A percentile compares a stretch with the other conserved stretches of the same genome.
Evolutionary conservation across 371 early-diverging fungal species (phyloP).

Genomic region (Cokeromyces recurvatus): DNA sequence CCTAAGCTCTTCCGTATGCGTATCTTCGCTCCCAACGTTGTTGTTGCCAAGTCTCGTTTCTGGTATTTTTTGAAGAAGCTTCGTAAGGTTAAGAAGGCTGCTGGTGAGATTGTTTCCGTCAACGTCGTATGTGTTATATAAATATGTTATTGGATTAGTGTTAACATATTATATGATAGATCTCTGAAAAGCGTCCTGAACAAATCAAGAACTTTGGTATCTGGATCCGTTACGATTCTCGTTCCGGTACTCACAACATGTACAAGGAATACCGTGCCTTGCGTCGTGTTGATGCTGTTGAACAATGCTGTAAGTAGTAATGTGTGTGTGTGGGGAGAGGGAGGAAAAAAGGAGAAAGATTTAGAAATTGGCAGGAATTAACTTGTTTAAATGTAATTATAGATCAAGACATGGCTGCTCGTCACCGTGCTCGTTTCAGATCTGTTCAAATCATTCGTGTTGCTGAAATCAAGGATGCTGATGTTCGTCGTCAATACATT

Average conservation of each 20-base stretch:
- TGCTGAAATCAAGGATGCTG: constrained; percentile 82
- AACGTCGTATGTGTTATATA: constrained; percentile 71
- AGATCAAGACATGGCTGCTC: constrained; percentile 99
- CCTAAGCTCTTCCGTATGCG: constrained; percentile 99
- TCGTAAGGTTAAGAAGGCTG: constrained; percentile 98
- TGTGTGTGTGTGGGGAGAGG: too few species aligned
- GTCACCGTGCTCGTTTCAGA: constrained; percentile 97
- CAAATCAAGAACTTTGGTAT: constrained; percentile 99
- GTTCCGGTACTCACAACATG: constrained; percentile 99
- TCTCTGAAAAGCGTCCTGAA: constrained; percentile 92
- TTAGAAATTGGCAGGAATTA: too few species aligned
- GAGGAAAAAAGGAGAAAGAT: too few species aligned
- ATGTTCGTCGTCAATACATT: constrained; percentile 97
- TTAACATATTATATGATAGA: constrained; percentile 37
- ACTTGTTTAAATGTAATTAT: neutral
- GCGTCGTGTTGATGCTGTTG: constrained; percentile 92
- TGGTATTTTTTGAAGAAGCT: constrained; percentile 99
- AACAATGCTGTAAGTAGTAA: constrained; percentile 81
- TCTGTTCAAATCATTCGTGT: constrained; percentile 98
- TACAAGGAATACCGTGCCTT: constrained; percentile 99
- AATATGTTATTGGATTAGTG: neutral
- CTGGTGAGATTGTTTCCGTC: constrained; percentile 95
- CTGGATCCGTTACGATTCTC: constrained; percentile 99
- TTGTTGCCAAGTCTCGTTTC: constrained; percentile 98
- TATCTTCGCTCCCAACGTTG: constrained; percentile 98